Evolutionary conservation across 2,329 filamentous ascomycete species (phyloP).

Genomic region (Talaromyces marneffei): DNA sequence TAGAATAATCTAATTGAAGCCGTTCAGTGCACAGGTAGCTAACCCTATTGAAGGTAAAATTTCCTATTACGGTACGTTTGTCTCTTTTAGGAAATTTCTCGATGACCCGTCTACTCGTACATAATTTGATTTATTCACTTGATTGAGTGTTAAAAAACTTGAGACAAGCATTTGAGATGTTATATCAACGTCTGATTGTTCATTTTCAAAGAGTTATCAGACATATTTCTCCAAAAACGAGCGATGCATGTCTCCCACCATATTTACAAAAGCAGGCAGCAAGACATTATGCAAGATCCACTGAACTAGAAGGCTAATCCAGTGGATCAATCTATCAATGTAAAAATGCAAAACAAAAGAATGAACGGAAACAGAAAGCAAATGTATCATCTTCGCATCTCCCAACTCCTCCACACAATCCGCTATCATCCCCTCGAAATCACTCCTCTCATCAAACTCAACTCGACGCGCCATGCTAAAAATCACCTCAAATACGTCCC

Average conservation of each 20-base stretch:
- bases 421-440: neutral
- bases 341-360: neutral
- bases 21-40: neutral
- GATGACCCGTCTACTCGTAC: neutral
- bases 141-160: neutral
- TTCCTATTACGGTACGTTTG: neutral
- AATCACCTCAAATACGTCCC: neutral
- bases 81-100: neutral
- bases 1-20: neutral
- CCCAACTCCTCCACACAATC: neutral
- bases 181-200: neutral
- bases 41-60: neutral
- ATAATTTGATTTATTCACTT: too few species aligned
- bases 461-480: neutral
- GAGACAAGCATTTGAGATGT: too few species aligned
- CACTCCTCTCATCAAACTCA: too few species aligned
- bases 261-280: neutral
- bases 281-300: slow-evolving; percentile 3
- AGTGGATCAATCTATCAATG: neutral
- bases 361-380: neutral
- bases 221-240: slow-evolving; percentile 5
- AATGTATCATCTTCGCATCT: neutral
- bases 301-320: neutral
- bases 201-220: slow-evolving; percentile 4
- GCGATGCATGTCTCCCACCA: slow-evolving; percentile 3